phyloP scores from a whole-genome alignment of 1,284 basidiomycete genomes.

The Heliocybe sulcata region DNA sequence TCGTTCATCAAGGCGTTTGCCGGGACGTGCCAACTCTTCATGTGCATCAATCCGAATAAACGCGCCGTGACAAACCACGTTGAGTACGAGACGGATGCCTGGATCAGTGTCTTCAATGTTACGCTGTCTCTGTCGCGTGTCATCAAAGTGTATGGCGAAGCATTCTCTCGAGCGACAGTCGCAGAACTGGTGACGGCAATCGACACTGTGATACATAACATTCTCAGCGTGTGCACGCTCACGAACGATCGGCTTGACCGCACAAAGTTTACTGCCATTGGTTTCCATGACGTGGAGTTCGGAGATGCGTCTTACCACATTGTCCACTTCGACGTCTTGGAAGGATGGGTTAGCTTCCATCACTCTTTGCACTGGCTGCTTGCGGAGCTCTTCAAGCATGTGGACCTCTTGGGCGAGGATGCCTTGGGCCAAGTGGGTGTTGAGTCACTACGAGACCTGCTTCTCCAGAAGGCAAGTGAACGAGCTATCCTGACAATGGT shows the following conservation, averaged over 20 bases:
- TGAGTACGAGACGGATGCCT: constrained; percentile 91
- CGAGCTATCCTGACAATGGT: constrained; percentile 64
- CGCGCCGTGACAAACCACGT: constrained; percentile 79
- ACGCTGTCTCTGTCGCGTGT: constrained; percentile 83
- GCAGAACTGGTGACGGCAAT: constrained; percentile 66
- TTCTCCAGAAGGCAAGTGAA: constrained; percentile 52
- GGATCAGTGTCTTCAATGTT: constrained; percentile 92
- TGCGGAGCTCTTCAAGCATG: constrained; percentile 86
- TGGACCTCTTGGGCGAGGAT: constrained; percentile 53
- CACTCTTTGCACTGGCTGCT: constrained; percentile 92
- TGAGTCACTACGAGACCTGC: constrained; percentile 50
- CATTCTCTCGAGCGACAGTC: constrained; percentile 53
- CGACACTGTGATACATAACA: constrained; percentile 62
- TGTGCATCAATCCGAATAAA: constrained; percentile 85
- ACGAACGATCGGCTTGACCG: constrained; percentile 59
- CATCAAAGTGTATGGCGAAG: constrained; percentile 84
- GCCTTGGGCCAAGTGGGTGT: constrained; percentile 45
- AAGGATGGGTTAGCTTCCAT: constrained; percentile 89
- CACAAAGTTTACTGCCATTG: constrained; percentile 51
- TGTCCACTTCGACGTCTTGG: constrained; percentile 72
- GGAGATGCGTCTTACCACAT: constrained; percentile 53
- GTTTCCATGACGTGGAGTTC: constrained; percentile 61
- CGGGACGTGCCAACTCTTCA: constrained; percentile 79
- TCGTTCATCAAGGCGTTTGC: constrained; percentile 52
- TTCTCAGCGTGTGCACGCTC: constrained; percentile 66